These are phyloP conservation scores for Ganoderma boninense DNA, from an alignment of 1,284 basidiomycete genomes.

Conservation along the genomic window DNA sequence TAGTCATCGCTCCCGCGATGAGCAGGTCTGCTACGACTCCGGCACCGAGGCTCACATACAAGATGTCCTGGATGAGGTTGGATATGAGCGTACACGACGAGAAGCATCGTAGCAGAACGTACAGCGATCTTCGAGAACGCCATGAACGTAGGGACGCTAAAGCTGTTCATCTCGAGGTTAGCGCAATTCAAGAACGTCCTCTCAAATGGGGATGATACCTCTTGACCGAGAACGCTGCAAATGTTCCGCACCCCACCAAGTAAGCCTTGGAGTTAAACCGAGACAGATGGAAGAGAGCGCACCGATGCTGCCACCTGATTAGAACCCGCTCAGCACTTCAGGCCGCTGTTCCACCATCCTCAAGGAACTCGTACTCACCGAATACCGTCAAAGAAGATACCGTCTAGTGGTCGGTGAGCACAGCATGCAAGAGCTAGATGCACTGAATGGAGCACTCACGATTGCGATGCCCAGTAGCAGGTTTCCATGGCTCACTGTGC, in stretches of 20 bases:
- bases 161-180: constrained; percentile 11
- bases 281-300: neutral
- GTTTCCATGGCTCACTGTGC: constrained; percentile 27
- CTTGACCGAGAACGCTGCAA: constrained; percentile 28
- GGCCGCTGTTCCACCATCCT: no score
- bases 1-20: constrained; percentile 19
- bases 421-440: no score
- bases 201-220: constrained; percentile 13
- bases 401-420: constrained; percentile 9
- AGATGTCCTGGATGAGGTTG: constrained; percentile 9
- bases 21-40: constrained; percentile 24
- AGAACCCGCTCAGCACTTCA: neutral
- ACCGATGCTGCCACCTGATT: constrained; percentile 31
- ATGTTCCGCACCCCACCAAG: neutral
- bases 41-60: constrained; percentile 23
- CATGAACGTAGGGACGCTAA: constrained; percentile 17
- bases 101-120: neutral
- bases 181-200: neutral
- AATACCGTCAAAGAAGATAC: constrained; percentile 26
- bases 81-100: neutral
- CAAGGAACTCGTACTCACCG: constrained; percentile 12
- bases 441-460: constrained; percentile 9
- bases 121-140: constrained; percentile 27
- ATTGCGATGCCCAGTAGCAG: constrained; percentile 21
- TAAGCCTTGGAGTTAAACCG: neutral